These are phyloP conservation scores for Phalaenopsis hybrid DNA, from an alignment of 116 monocot species.

Conservation along the genomic window DNA sequence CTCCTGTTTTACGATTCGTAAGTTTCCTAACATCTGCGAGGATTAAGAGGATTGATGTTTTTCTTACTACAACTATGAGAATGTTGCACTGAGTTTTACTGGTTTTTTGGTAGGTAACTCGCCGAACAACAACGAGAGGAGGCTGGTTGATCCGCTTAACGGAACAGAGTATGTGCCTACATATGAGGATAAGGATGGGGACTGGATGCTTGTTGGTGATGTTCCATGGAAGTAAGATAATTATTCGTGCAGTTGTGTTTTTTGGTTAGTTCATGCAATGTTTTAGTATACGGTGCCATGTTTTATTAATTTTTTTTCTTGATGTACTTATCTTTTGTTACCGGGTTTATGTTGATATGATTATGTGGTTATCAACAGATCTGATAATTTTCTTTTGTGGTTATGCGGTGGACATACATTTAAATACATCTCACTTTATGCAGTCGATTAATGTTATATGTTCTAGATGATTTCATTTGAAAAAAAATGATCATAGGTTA, in stretches of 20 bases:
- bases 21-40: conserved; percentile 8
- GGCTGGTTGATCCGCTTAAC: conserved; percentile 70
- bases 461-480: neutral
- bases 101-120: conserved; percentile 23
- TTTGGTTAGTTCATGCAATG: neutral
- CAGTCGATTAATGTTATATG: too few species aligned
- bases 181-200: conserved; percentile 56
- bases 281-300: neutral
- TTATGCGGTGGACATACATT: neutral
- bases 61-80: neutral
- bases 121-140: conserved; percentile 42
- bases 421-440: too few species aligned
- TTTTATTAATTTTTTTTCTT: neutral
- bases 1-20: conserved; percentile 68
- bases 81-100: neutral
- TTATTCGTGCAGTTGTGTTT: neutral
- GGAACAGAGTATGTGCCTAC: conserved; percentile 69
- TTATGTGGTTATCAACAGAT: neutral
- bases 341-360: neutral
- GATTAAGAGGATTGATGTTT: neutral
- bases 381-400: neutral
- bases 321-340: neutral
- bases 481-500: neutral
- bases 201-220: conserved; percentile 61
- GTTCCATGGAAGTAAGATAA: conserved; percentile 68